These are phyloP conservation scores for Solanum hybrid DNA, from an alignment of 305 asterid genomes.

Conservation along the genomic window DNA sequence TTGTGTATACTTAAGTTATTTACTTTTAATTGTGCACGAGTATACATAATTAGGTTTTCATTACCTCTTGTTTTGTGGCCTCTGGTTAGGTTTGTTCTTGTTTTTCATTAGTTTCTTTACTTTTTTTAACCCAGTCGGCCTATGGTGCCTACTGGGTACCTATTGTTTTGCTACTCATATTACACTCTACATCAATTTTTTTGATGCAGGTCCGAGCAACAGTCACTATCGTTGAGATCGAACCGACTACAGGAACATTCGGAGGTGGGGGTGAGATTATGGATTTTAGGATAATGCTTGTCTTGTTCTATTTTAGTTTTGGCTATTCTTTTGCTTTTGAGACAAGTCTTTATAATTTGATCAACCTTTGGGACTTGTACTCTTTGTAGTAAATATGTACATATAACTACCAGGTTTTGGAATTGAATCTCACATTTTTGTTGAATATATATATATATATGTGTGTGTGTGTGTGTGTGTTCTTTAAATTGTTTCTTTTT, in stretches of 20 bases:
- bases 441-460: too few relatives aligned
- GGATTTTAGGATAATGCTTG: not conserved
- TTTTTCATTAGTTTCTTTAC: not conserved
- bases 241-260: too few relatives aligned
- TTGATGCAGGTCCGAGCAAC: too few relatives aligned
- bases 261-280: not conserved
- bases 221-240: not conserved
- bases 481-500: not conserved
- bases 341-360: not conserved
- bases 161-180: not conserved
- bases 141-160: not conserved
- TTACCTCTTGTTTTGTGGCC: not conserved
- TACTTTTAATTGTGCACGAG: not conserved
- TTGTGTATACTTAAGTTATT: not conserved
- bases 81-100: not conserved
- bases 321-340: not conserved
- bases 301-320: not conserved
- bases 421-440: not conserved
- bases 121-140: too few relatives aligned
- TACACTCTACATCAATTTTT: not conserved
- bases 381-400: not conserved
- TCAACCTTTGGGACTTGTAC: not conserved
- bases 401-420: not conserved
- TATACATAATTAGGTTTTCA: not conserved
- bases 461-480: too few relatives aligned